These are phyloP conservation scores for Gaultheria prostrata DNA, from an alignment of 148 eudicot genomes.

Conservation along the genomic window DNA sequence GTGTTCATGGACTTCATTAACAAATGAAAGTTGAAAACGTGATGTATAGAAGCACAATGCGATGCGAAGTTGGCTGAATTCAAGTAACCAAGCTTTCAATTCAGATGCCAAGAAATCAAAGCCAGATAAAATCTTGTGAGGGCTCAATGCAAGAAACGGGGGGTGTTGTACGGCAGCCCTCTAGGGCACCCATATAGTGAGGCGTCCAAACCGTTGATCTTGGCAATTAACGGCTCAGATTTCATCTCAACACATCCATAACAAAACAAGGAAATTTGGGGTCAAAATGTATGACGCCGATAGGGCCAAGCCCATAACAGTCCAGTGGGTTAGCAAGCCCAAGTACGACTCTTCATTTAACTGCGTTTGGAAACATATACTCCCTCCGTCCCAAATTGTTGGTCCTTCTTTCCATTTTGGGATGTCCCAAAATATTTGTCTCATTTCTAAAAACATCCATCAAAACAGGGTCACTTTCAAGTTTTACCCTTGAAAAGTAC, in stretches of 20 bases:
- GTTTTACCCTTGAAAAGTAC: too few species aligned
- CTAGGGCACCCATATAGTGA: too few species aligned
- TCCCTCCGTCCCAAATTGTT: too few species aligned
- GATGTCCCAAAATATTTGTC: too few species aligned
- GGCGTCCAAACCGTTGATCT: too few species aligned
- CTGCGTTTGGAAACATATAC: too few species aligned
- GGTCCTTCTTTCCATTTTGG: too few species aligned
- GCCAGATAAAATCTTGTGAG: background rate
- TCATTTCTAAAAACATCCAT: too few species aligned
- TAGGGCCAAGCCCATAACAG: background rate
- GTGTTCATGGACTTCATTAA: background rate
- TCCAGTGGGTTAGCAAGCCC: background rate
- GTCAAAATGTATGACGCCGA: background rate
- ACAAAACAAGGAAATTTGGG: background rate
- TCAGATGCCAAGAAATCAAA: background rate
- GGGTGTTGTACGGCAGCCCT: too few species aligned
- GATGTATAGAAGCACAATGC: background rate
- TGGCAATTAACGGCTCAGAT: too few species aligned
- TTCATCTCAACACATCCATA: background rate
- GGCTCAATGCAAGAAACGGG: too few species aligned
- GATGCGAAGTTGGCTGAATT: background rate
- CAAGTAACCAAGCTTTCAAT: background rate
- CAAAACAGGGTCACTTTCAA: too few species aligned
- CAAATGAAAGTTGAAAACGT: background rate
- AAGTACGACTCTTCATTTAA: background rate